Evolutionary conservation across 768 basidiomycete genomes (phyloP).

Genomic region (Phanerodontia chrysosporium): DNA sequence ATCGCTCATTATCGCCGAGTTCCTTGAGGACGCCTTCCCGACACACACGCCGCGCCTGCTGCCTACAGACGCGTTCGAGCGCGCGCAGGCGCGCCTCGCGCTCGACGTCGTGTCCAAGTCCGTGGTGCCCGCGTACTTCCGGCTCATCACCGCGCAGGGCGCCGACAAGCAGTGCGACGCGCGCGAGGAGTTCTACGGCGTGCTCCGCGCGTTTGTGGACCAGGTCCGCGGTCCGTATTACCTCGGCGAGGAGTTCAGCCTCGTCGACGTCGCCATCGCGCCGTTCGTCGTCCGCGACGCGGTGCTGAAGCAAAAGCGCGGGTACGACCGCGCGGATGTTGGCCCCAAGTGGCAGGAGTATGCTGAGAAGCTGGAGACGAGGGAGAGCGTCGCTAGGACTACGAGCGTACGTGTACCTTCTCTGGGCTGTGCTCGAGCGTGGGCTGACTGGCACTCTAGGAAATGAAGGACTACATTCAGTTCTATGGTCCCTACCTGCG

Average conservation of each 20-base stretch:
- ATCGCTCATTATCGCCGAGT: constrained; percentile 53
- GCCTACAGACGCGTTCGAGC: constrained; percentile 42
- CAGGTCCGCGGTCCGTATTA: constrained; percentile 45
- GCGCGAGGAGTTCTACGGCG: constrained; percentile 30
- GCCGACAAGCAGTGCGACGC: constrained; percentile 29
- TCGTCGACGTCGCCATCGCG: constrained; percentile 48
- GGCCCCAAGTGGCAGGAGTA: constrained; percentile 40
- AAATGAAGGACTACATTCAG: constrained; percentile 35
- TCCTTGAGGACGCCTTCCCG: constrained; percentile 55
- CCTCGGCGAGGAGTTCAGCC: constrained; percentile 43
- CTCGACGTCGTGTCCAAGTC: constrained; percentile 47
- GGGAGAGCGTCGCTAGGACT: constrained; percentile 43
- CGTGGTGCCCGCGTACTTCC: constrained; percentile 45
- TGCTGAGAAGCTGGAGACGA: constrained; percentile 31
- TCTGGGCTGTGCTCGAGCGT: neutral
- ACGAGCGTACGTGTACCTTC: constrained; percentile 8
- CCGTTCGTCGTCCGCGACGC: constrained; percentile 48
- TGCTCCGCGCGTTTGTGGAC: constrained; percentile 29
- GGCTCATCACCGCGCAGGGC: constrained; percentile 27
- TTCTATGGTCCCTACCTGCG: constrained; percentile 33
- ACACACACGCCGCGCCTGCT: constrained; percentile 38
- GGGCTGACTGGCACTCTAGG: constrained; percentile 13
- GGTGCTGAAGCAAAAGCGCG: constrained; percentile 41
- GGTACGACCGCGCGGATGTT: constrained; percentile 36
- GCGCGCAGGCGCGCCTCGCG: constrained; percentile 46